Base-by-base conservation (phyloP, 192 early-diverging fungal species). In the Coemansia sp. region DNA sequence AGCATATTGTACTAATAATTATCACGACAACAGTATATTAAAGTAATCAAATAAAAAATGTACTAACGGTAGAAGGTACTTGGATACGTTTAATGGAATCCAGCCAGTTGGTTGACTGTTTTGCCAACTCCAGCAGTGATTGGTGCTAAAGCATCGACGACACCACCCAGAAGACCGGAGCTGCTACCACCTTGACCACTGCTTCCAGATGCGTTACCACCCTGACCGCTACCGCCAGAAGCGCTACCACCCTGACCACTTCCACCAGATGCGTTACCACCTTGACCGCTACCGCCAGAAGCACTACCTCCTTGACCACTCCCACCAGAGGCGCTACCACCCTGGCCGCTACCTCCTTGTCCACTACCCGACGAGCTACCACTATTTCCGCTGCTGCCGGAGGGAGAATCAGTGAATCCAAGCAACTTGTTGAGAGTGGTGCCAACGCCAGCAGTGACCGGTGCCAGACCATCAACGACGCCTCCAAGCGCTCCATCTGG, bases 391-490 rank as follows among this genome's bases (percentile, higher is more conserved):
- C 30, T 32, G 29, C 53, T 10, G 29, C 50, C 53, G 6, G 53
- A 56, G 16, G 53, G 30, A 56, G 53, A 32, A n/a, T 30, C 53
- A 5, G 12, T 34, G 16, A 56, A 37, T 4, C 73, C 73, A 0
- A 50, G 37, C 24, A 75, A 9, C 0, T 45, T 5, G 68, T 70
- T 70, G 29, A 69, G 12, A 0, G 67, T 69, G 0, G 3, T 15
- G 1, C 68, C 68, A 2, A 69, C 12, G 0, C 73, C 73, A 10
- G 24, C 16, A n/a, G 73, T 75, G 4, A 67, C n/a, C 0, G 74
- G 69, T 0, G 74, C 74, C 11, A 37, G n/a, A 8, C 53, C 55
- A 64, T 67, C 69, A n/a, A 71, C 65, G 4, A 66, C 69, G 0
- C 74, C 74, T 5, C 61, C 69, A 7, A 71, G 61, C 6, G 45